A percentile compares a stretch with the other conserved stretches of the same genome.
phyloP scores from a whole-genome alignment of 768 basidiomycete species.

The Coprinopsis cinerea region DNA sequence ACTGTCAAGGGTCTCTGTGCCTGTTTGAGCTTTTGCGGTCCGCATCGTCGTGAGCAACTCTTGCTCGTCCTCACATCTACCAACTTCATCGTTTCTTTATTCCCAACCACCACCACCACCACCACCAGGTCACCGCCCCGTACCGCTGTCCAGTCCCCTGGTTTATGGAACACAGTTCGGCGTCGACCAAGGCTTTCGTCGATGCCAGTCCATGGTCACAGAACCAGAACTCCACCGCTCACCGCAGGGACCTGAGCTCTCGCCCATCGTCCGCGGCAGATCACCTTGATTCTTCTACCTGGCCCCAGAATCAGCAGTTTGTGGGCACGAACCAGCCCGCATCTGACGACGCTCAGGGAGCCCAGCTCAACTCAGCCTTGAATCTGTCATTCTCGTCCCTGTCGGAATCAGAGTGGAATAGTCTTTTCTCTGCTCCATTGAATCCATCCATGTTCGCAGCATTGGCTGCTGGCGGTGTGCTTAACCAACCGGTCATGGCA shows the following conservation, averaged over 20 bases:
- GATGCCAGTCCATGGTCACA: constrained; percentile 1
- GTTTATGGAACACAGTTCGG: neutral
- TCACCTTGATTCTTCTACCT: constrained; percentile 28
- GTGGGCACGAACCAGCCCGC: constrained; percentile 1
- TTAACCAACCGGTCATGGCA: constrained; percentile 32
- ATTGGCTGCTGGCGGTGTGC: constrained; percentile 54
- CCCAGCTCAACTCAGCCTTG: constrained; percentile 13
- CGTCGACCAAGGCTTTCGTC: constrained; percentile 2
- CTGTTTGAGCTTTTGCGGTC: neutral
- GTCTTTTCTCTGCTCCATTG: constrained; percentile 56
- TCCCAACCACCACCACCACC: constrained; percentile 3
- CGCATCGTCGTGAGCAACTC: neutral
- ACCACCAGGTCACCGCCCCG: neutral
- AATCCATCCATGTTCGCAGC: constrained; percentile 56
- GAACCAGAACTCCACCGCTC: neutral
- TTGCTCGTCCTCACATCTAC: neutral
- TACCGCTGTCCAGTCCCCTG: neutral
- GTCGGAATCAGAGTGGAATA: constrained; percentile 42
- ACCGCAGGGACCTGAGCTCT: constrained; percentile 18
- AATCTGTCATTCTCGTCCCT: constrained; percentile 20
- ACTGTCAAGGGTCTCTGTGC: constrained; percentile 1
- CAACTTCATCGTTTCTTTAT: neutral
- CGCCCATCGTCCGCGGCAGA: constrained; percentile 26
- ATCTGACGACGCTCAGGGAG: neutral
- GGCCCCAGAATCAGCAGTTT: constrained; percentile 24